Base-by-base conservation (phyloP, 257 asterid species). In the Fraxinus americana region DNA sequence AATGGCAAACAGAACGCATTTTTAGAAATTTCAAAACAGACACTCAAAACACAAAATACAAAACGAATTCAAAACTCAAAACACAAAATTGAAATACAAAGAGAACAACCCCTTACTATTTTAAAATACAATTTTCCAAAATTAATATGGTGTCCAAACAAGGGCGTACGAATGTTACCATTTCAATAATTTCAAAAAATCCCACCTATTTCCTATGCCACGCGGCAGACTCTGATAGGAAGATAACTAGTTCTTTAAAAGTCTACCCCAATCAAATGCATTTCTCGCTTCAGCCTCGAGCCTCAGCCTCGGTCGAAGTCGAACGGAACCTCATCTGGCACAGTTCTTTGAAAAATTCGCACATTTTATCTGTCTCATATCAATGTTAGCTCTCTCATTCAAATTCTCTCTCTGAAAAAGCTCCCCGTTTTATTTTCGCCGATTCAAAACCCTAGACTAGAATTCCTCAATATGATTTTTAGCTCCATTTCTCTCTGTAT, bases 301-400 rank as follows among this genome's bases (percentile, higher is more conserved):
- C 70, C 77, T 86, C 70, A 82, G 61, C 48, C 14, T 38, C 88
- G 84, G 14, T 11, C 48, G 14, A 80, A 35, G 34, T 30, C 34
- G 34, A 30, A 30, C 86, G 85, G 71, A 66, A 48, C 30, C 75
- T 78, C 29, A 84, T 65, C 68, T 79, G 84, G 52, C 79, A 72
- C 85, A 72, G 85, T 81, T 85, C 79, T 87, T 88, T 87, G 87
- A 87, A 85, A 84, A 82, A 77, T 88, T 84, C 85, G 83, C 89
- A 77, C 83, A 63, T 80, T 79, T 35, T 85, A 63, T 83, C 83
- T 75, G 32, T 72, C 81, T n/a, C 73, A 52, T 74, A 69, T 82
- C 83, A 69, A 66, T 39, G 74, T 21, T 79, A 79, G 77, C 85
- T 82, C 77, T 67, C 84, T 73, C 76, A 71, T 67, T 80, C 76